A percentile compares a stretch with the other conserved stretches of the same genome.
Evolutionary conservation across 2,329 filamentous ascomycete species (phyloP).

Genomic region (Trichophyton verrucosum): DNA sequence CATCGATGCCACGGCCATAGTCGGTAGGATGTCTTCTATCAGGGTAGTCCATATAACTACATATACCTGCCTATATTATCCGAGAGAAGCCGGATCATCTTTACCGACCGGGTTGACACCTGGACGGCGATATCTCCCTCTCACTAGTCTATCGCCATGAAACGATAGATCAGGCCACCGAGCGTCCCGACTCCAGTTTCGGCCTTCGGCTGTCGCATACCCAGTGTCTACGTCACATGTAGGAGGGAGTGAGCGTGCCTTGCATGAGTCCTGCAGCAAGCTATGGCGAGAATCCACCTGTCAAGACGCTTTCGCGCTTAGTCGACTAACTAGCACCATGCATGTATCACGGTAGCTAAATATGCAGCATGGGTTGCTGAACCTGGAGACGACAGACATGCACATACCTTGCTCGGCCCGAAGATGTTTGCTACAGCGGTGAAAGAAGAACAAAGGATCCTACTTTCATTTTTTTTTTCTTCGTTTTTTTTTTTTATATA

Average conservation of each 20-base stretch:
- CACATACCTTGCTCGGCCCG: not conserved
- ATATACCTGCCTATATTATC: too few relatives aligned
- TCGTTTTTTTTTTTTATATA: not conserved
- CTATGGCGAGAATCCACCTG: not conserved
- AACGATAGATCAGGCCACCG: too few relatives aligned
- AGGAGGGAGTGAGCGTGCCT: not conserved
- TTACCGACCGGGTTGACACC: too few relatives aligned
- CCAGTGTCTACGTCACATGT: too few relatives aligned
- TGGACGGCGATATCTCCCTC: too few relatives aligned
- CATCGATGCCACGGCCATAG: too few relatives aligned
- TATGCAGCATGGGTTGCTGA: not conserved
- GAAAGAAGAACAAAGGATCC: conserved; percentile 3
- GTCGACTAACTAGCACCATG: not conserved
- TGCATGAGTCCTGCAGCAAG: not conserved
- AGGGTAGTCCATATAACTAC: too few relatives aligned
- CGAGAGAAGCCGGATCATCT: too few relatives aligned
- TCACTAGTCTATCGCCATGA: too few relatives aligned
- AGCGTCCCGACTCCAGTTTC: too few relatives aligned
- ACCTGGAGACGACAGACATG: not conserved
- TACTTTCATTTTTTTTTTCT: conserved; percentile 4
- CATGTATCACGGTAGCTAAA: not conserved
- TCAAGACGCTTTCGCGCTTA: not conserved
- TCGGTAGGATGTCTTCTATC: too few relatives aligned
- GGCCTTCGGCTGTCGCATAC: too few relatives aligned
- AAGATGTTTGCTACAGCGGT: not conserved